Percentiles rank a stretch among this genome's conserved stretches.
Evolutionary conservation across 257 asterid species (phyloP).

Genomic region (Solanum virginianum): DNA sequence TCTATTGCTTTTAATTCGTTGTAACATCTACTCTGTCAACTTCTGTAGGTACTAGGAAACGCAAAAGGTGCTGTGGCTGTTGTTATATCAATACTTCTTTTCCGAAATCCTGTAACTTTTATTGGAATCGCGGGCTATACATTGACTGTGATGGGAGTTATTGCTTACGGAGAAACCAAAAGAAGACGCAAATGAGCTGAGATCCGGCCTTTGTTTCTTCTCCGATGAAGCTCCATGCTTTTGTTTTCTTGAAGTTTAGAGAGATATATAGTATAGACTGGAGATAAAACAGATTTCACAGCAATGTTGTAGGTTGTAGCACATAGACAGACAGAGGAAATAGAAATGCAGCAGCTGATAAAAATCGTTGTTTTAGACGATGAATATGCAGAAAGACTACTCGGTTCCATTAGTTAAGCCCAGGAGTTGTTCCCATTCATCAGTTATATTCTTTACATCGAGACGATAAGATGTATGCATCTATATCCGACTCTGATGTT

Average conservation of each 20-base stretch:
- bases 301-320: not conserved
- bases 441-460: not conserved
- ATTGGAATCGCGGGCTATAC: slow-evolving; percentile 88
- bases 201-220: not conserved
- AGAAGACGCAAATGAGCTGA: slow-evolving; percentile 59
- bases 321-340: not conserved
- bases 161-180: slow-evolving; percentile 94
- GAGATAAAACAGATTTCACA: not conserved
- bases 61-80: slow-evolving; percentile 99
- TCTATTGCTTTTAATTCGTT: not conserved
- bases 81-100: slow-evolving; percentile 84
- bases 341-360: not conserved
- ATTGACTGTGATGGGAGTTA: slow-evolving; percentile 93
- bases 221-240: not conserved
- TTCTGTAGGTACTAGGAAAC: slow-evolving; percentile 75
- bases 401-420: not conserved
- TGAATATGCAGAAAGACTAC: not conserved
- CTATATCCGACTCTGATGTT: not conserved
- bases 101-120: slow-evolving; percentile 82
- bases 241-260: not conserved
- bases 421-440: not conserved
- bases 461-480: not conserved
- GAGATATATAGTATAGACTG: not conserved
- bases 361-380: not conserved
- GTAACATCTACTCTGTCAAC: not conserved